Conservation (phyloP, 2,329 filamentous ascomycete genomes). For the Ceratocystis ficicola region DNA sequence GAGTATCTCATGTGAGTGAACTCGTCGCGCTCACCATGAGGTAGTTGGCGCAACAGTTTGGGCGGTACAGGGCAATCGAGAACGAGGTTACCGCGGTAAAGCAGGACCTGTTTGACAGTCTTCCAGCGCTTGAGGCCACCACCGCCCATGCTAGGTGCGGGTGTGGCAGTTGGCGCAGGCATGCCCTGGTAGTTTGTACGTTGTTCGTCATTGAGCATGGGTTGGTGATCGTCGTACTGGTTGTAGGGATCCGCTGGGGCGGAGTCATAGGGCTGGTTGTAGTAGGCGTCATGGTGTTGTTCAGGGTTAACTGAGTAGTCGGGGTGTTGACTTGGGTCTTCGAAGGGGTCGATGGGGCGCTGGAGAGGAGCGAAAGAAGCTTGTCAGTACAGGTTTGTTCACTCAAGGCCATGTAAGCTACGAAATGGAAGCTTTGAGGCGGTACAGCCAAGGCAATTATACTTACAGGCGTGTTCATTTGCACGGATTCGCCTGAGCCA, state of each 20-base stretch:
- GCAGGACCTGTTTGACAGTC: slow-evolving; percentile 94
- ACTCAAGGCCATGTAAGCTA: background rate
- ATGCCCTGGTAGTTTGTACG: slow-evolving; percentile 37
- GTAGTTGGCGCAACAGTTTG: slow-evolving; percentile 71
- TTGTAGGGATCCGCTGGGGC: slow-evolving; percentile 44
- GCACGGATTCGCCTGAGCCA: slow-evolving; percentile 58
- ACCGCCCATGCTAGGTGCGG: slow-evolving; percentile 17
- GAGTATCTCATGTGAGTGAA: slow-evolving; percentile 83
- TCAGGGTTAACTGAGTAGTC: slow-evolving; percentile 72
- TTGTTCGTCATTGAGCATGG: slow-evolving; percentile 59
- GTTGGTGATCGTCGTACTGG: slow-evolving; percentile 55
- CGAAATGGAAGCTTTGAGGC: slow-evolving; percentile 21
- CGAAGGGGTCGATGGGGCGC: slow-evolving; percentile 43
- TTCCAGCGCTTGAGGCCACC: slow-evolving; percentile 73
- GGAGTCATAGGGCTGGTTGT: slow-evolving; percentile 62
- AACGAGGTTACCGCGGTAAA: slow-evolving; percentile 93
- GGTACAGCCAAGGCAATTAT: background rate
- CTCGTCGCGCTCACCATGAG: slow-evolving; percentile 84
- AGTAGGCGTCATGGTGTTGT: slow-evolving; percentile 78
- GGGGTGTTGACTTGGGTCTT: slow-evolving; percentile 38
- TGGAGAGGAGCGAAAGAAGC: slow-evolving; percentile 24
- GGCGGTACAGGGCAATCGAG: slow-evolving; percentile 94
- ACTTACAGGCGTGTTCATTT: slow-evolving; percentile 74
- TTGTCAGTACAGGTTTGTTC: background rate
- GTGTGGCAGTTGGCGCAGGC: slow-evolving; percentile 35